These are phyloP conservation scores for Irpex lacteus DNA, from an alignment of 1,284 basidiomycete genomes.

Conservation along the genomic window DNA sequence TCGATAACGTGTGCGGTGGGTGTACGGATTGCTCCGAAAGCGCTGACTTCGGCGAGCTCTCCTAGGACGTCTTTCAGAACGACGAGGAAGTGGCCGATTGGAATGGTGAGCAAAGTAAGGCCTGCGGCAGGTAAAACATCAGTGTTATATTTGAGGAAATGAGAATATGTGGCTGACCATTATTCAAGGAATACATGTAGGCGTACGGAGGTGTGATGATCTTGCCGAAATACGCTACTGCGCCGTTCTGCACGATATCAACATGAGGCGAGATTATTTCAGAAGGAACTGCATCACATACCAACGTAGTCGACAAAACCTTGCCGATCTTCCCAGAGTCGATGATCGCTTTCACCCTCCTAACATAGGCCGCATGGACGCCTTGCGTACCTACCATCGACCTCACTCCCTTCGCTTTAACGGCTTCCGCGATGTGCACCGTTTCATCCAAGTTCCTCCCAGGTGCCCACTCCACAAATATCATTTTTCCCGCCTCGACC, in stretches of 20 bases:
- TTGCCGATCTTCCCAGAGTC: constrained; percentile 31
- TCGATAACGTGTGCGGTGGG: constrained; percentile 27
- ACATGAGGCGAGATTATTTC: neutral
- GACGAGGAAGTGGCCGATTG: constrained; percentile 30
- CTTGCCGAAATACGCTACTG: neutral
- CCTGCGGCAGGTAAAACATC: constrained; percentile 15
- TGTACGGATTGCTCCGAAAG: constrained; percentile 25
- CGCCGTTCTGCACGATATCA: neutral
- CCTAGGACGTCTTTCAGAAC: constrained; percentile 29
- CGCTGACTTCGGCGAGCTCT: constrained; percentile 28
- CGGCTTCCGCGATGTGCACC: constrained; percentile 29
- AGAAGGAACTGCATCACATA: constrained; percentile 16
- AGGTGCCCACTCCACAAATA: constrained; percentile 41
- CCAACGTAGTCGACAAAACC: constrained; percentile 28
- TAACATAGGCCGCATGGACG: constrained; percentile 23
- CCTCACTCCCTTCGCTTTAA: constrained; percentile 29
- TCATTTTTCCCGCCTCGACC: constrained; percentile 34
- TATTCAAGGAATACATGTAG: neutral
- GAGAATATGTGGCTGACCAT: neutral
- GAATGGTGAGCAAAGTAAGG: constrained; percentile 26
- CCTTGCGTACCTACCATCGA: constrained; percentile 34
- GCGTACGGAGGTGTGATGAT: neutral
- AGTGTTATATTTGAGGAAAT: neutral
- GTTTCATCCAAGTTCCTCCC: constrained; percentile 30
- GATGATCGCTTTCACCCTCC: constrained; percentile 32